These are phyloP conservation scores for Candida smagusa DNA, from an alignment of 1,139 yeast species.

Conservation along the genomic window DNA sequence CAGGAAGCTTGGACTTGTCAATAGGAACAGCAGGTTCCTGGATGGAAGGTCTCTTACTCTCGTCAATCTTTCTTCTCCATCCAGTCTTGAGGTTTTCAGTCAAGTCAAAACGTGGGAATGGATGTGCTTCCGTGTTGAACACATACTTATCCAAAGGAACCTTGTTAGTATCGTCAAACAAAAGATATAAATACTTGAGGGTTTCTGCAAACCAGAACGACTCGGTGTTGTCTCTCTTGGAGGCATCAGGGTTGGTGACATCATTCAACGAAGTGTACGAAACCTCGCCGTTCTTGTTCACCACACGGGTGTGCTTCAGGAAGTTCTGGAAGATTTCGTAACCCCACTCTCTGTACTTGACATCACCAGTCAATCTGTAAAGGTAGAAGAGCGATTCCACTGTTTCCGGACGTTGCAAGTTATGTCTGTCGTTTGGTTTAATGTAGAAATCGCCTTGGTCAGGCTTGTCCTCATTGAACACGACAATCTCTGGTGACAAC, in stretches of 20 bases:
- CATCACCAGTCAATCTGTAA: slow-evolving; percentile 78
- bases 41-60: slow-evolving; percentile 18
- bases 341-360: slow-evolving; percentile 85
- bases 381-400: slow-evolving; percentile 84
- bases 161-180: slow-evolving; percentile 65
- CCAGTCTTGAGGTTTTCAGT: slow-evolving; percentile 59
- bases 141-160: slow-evolving; percentile 66
- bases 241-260: slow-evolving; percentile 55
- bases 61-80: slow-evolving; percentile 44
- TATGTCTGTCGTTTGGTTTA: slow-evolving; percentile 73
- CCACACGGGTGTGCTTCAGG: slow-evolving; percentile 52
- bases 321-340: slow-evolving; percentile 80
- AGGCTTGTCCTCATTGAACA: slow-evolving; percentile 52
- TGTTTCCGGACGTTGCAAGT: slow-evolving; percentile 90
- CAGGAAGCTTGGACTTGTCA: slow-evolving; percentile 35
- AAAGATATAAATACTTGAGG: slow-evolving; percentile 76
- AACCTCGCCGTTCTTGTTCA: slow-evolving; percentile 49
- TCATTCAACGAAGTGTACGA: slow-evolving; percentile 69
- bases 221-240: slow-evolving; percentile 71
- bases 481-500: slow-evolving; percentile 83
- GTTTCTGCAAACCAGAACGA: slow-evolving; percentile 96
- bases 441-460: slow-evolving; percentile 55
- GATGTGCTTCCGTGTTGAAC: slow-evolving; percentile 92
- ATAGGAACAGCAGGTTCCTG: slow-evolving; percentile 15
- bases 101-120: slow-evolving; percentile 70